phyloP scores from a whole-genome alignment of 2,329 filamentous ascomycete species.

The Arthrinium phaeospermum region DNA sequence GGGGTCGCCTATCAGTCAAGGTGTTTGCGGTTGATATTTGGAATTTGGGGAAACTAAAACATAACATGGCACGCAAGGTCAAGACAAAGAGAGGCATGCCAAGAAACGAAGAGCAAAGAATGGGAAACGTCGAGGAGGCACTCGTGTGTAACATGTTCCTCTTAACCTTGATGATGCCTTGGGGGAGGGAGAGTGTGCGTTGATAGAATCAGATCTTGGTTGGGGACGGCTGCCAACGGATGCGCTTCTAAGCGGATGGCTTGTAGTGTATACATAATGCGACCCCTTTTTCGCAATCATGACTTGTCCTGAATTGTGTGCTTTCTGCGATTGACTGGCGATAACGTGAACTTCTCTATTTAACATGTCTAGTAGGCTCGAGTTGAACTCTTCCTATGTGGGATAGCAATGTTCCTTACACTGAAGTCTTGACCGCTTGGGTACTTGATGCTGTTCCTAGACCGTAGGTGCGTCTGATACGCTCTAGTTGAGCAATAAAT shows the following conservation, averaged over 20 bases:
- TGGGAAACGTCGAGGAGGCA: not conserved
- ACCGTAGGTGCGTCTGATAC: not conserved
- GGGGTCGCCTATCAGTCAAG: slow-evolving; percentile 13
- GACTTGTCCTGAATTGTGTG: not conserved
- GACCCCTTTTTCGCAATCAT: not conserved
- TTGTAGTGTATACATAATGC: slow-evolving; percentile 13
- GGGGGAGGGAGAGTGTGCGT: not conserved
- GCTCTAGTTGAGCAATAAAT: no score
- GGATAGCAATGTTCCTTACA: not conserved
- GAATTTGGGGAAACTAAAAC: slow-evolving; percentile 11
- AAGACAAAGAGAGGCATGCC: not conserved
- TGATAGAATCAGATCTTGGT: slow-evolving; percentile 3
- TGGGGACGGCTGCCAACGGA: not conserved
- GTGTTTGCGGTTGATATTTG: slow-evolving; percentile 13
- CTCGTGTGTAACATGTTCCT: slow-evolving; percentile 7
- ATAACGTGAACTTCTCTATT: not conserved
- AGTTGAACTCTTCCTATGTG: not conserved
- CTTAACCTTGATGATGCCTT: not conserved
- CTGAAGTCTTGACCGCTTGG: not conserved
- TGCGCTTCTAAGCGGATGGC: not conserved
- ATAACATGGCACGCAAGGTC: not conserved
- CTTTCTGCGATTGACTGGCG: not conserved
- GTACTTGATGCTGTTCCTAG: not conserved
- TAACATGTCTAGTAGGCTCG: no score
- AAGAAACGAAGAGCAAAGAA: not conserved